These are phyloP conservation scores for Pythium phragmitis DNA, from an alignment of 352 stramenopile genomes.

Conservation along the genomic window DNA sequence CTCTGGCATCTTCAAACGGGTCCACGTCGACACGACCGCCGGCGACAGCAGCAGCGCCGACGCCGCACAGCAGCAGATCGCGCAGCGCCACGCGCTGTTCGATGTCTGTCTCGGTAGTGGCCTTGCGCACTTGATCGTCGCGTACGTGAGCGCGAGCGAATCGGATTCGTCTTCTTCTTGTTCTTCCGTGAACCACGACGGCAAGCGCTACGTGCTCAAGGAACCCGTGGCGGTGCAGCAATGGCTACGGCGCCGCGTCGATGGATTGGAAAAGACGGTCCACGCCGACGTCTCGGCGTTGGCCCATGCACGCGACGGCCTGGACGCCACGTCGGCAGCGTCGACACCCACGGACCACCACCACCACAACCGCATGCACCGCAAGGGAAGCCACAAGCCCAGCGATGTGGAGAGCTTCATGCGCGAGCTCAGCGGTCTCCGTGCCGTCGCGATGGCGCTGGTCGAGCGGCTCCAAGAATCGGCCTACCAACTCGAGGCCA, in stretches of 20 bases:
- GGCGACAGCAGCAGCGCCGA: slow-evolving; percentile 4
- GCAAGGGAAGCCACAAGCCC: slow-evolving; percentile 2
- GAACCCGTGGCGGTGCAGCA: slow-evolving; percentile 82
- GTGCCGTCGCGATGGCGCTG: slow-evolving; percentile 66
- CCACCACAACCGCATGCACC: slow-evolving; percentile 22
- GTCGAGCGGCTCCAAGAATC: slow-evolving; percentile 65
- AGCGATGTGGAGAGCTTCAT: slow-evolving; percentile 39
- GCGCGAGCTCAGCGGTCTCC: slow-evolving; percentile 65
- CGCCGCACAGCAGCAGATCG: slow-evolving; percentile 29
- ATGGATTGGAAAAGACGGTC: slow-evolving; percentile 50
- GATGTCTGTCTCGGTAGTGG: slow-evolving; percentile 71
- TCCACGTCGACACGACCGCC: slow-evolving; percentile 25
- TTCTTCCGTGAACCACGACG: slow-evolving; percentile 21
- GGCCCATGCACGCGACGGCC: slow-evolving; percentile 23
- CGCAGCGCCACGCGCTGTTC: slow-evolving; percentile 76
- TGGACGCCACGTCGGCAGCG: slow-evolving; percentile 1
- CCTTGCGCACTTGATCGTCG: slow-evolving; percentile 67
- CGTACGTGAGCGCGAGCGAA: slow-evolving; percentile 55
- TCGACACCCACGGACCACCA: slow-evolving; percentile 14
- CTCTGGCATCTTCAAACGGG: slow-evolving; percentile 51
- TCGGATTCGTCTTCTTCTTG: not conserved
- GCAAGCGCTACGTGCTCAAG: slow-evolving; percentile 68
- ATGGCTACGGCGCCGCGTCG: slow-evolving; percentile 60
- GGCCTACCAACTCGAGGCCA: slow-evolving; percentile 45
- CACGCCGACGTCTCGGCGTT: slow-evolving; percentile 31